Evolutionary conservation across 495 filamentous ascomycete genomes (phyloP), one percentile per base, ranked within the genome.

Genomic region (Trichoderma erinaceum): DNA sequence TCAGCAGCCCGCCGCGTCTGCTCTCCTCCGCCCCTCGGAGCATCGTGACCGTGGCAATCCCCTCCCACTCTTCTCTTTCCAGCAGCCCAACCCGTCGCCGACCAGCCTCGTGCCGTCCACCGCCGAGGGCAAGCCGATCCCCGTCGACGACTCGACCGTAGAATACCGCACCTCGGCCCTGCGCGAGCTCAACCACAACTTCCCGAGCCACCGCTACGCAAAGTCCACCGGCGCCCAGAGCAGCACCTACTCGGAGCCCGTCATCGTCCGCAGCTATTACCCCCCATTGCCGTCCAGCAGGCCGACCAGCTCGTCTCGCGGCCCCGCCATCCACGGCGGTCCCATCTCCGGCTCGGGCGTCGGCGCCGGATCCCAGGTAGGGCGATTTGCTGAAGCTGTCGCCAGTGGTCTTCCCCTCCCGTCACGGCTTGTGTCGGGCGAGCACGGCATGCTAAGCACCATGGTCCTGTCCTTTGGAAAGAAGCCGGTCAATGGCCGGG

Each of bases 241-340:
- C 72, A 82, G 74, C 65, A 83, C 81, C 67, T 85, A 83, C 68
- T 85, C 78, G 13, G 81, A 84, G 67, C 84, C 84, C 1, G 82
- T 86, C n/a, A 75, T 86, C 48, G 84, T 86, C 23, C 78, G 83
- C 44, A 86, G 83, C 12, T 86, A 86, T 71, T 83, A 78, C 21
- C 80, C 4, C 72, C 74, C 10, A 65, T 71, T 41, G 69, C 76
- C 10, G 73, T 73, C 35, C 71, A 75, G 64, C 66, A 69, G 41
- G 70, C 71, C 58, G 25, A 27, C 35, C 21, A 68, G 67, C 67
- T 38, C 52, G 10, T 43, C 43, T 13, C 68, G 64, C 8, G 50
- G 41, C 25, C 44, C 65, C 63, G 23, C 56, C 35, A 48, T 43
- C 35, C 52, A 64, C 58, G 67, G 58, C 5, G 16, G 23, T 11